Evolutionary conservation across 1,284 basidiomycete genomes (phyloP).

Genomic region (Malassezia dermatis): DNA sequence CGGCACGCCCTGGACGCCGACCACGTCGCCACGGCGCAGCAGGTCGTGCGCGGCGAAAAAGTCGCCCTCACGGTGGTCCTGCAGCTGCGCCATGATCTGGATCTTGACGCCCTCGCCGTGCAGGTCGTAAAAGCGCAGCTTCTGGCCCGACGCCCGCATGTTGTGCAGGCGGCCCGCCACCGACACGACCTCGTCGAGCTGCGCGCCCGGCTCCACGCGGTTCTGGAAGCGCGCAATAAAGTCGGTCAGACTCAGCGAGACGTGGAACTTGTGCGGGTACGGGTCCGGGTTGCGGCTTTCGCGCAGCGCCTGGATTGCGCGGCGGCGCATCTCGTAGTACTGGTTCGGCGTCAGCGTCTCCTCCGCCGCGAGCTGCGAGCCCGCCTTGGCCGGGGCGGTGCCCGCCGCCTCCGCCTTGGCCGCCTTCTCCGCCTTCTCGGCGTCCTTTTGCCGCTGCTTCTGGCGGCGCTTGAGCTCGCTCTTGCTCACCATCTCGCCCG

Average conservation of each 20-base stretch:
- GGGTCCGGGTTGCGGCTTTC: conserved; percentile 71
- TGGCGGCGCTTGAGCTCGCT: conserved; percentile 39
- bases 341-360: conserved; percentile 54
- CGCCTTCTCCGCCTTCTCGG: conserved; percentile 66
- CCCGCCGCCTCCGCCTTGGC: conserved; percentile 24
- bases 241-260: conserved; percentile 63
- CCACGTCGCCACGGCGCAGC: conserved; percentile 89
- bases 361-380: conserved; percentile 24
- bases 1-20: conserved; percentile 80
- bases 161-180: conserved; percentile 85
- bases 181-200: conserved; percentile 50
- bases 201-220: conserved; percentile 46
- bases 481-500: conserved; percentile 48
- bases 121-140: conserved; percentile 89
- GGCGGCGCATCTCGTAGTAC: conserved; percentile 87
- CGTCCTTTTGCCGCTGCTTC: conserved; percentile 65
- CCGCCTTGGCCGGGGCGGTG: conserved; percentile 18
- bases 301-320: conserved; percentile 76
- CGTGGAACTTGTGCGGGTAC: conserved; percentile 98
- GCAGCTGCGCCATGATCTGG: conserved; percentile 84
- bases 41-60: conserved; percentile 70
- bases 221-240: conserved; percentile 69
- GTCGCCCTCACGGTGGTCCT: conserved; percentile 55
- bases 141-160: conserved; percentile 70
- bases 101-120: conserved; percentile 85